phyloP scores from a whole-genome alignment of 2,329 filamentous ascomycete genomes.

The Colletotrichum falcatum region DNA sequence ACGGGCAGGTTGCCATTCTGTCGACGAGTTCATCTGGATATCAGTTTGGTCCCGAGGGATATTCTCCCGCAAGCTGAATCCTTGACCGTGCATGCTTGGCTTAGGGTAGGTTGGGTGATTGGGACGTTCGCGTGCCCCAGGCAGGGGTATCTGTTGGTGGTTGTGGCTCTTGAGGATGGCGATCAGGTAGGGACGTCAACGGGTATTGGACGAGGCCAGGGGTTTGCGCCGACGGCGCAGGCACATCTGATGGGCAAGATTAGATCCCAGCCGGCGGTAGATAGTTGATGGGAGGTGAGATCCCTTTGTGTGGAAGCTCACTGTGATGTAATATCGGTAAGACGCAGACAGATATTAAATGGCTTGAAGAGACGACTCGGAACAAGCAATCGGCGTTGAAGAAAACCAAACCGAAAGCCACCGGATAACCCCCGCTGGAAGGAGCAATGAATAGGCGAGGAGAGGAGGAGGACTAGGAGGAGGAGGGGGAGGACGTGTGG shows the following conservation, averaged over 20 bases:
- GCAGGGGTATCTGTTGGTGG: background rate
- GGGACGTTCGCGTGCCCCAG: background rate
- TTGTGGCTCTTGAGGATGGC: background rate
- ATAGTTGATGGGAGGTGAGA: background rate
- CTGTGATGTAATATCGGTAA: too few species aligned
- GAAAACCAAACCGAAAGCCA: background rate
- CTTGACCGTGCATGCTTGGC: conserved; percentile 12
- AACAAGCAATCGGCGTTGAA: background rate
- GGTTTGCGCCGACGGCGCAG: background rate
- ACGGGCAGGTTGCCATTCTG: conserved; percentile 25
- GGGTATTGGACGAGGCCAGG: background rate
- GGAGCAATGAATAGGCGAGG: conserved; percentile 8
- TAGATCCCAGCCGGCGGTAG: background rate
- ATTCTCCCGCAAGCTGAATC: conserved; percentile 22
- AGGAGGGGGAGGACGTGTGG: background rate
- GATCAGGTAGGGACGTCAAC: background rate
- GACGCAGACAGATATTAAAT: background rate
- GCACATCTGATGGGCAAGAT: background rate
- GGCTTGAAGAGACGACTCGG: background rate
- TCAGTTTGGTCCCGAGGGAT: background rate
- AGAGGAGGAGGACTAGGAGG: background rate
- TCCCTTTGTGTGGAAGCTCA: background rate
- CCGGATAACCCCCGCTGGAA: background rate
- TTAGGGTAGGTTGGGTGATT: background rate
- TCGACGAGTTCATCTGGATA: conserved; percentile 27